These are phyloP conservation scores for Sisymbrium irio DNA, from an alignment of 345 rosid genomes.

Conservation along the genomic window DNA sequence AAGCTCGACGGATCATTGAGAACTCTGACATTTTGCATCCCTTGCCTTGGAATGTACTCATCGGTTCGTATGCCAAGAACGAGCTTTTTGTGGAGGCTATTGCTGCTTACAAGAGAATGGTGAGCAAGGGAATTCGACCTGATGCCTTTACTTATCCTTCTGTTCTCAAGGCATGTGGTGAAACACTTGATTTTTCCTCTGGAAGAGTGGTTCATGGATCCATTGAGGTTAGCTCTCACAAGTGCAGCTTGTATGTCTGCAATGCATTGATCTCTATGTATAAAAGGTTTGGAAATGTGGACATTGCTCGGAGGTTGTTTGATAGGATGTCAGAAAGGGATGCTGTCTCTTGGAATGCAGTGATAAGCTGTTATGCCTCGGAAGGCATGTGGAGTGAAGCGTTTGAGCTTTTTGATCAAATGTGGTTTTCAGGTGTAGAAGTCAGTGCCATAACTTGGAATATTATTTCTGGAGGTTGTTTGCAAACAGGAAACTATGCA, in stretches of 20 bases:
- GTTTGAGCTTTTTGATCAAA: slow-evolving; percentile 51
- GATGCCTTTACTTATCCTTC: slow-evolving; percentile 83
- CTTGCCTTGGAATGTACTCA: slow-evolving; percentile 74
- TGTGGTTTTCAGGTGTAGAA: slow-evolving; percentile 46
- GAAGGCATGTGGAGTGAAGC: slow-evolving; percentile 71
- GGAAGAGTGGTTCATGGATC: slow-evolving; percentile 60
- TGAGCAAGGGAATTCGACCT: slow-evolving; percentile 48
- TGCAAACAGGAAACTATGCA: slow-evolving; percentile 47
- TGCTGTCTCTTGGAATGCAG: slow-evolving; percentile 73
- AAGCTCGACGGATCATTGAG: slow-evolving; percentile 41
- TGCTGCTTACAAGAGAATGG: slow-evolving; percentile 51
- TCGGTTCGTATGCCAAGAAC: slow-evolving; percentile 48
- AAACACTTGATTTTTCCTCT: slow-evolving; percentile 45
- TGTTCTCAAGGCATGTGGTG: slow-evolving; percentile 76
- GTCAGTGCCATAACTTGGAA: slow-evolving; percentile 64
- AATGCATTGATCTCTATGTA: slow-evolving; percentile 82
- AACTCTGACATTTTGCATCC: slow-evolving; percentile 44
- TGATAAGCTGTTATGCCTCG: slow-evolving; percentile 60
- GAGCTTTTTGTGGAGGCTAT: slow-evolving; percentile 46
- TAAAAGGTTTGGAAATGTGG: slow-evolving; percentile 53
- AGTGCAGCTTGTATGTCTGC: slow-evolving; percentile 57
- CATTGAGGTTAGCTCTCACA: slow-evolving; percentile 40
- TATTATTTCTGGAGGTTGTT: slow-evolving; percentile 58
- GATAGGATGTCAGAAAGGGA: slow-evolving; percentile 64
- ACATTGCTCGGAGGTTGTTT: slow-evolving; percentile 48